Evolutionary conservation across 2,329 filamentous ascomycete species (phyloP), one percentile per base, ranked within the genome.

Genomic region (Fusarium duplospermum): DNA sequence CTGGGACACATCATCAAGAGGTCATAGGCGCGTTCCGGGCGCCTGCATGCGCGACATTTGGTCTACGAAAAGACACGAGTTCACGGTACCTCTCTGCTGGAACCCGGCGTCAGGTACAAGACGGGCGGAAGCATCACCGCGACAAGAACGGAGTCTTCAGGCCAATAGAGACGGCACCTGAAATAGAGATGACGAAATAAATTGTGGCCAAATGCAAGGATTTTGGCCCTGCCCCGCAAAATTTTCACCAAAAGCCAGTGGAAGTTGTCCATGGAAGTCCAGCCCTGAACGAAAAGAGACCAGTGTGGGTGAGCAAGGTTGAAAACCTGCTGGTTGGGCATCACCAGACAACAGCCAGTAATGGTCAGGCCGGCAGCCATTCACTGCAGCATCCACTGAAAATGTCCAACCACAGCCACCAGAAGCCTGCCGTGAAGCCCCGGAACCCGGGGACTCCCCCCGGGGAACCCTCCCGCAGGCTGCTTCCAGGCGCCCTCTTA

Each of bases 171-270:
- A 38, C 58, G 56, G 35, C 27, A 59, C 56, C 60, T 63, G 27
- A 64, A 62, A 63, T 45, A 69, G 40, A 24, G 64, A 73, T 75
- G 72, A 77, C 76, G 76, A 77, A 77, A 76, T 68, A 72, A 75
- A 75, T 64, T 75, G 69, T 77, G 72, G 70, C 66, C 71, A 57
- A 58, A 59, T 52, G 62, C 67, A 76, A 70, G 73, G 73, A 72
- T 69, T 66, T 66, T 70, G 61, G 68, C 74, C 69, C 67, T 71
- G 76, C 66, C 70, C 76, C 76, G 69, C 73, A 33, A 50, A 31
- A 47, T 57, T 56, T 20, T 27, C 24, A n/a, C 29, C 16, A 67
- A 67, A 67, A 52, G 54, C 62, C 47, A 67, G 47, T 54, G 0
- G 11, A 54, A 20, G 45, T 22, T 22, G 36, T 4, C 36, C 36